Evolutionary conservation across 2,329 filamentous ascomycete species (phyloP).

Genomic region (Aspergillus ruber): DNA sequence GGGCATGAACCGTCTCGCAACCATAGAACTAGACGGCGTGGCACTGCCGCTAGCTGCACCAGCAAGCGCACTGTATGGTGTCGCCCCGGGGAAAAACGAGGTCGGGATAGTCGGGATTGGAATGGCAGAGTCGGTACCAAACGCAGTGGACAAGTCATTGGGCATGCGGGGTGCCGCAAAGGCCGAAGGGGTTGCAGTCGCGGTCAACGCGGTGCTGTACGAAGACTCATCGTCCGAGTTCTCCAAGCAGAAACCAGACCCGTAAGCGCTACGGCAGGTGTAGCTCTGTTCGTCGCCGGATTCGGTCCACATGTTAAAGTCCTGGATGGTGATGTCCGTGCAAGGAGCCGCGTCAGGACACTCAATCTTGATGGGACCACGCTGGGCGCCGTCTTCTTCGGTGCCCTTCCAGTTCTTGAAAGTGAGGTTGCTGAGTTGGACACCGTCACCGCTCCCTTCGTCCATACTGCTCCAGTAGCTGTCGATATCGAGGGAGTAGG

Average conservation of each 20-base stretch:
- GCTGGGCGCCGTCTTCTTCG: slow-evolving; percentile 40
- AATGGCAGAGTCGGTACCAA: slow-evolving; percentile 15
- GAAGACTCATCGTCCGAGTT: slow-evolving; percentile 8
- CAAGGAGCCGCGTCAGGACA: slow-evolving; percentile 49
- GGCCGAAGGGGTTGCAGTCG: slow-evolving; percentile 13
- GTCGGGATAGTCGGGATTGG: slow-evolving; percentile 23
- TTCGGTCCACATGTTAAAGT: slow-evolving; percentile 45
- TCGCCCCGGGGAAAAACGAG: slow-evolving; percentile 26
- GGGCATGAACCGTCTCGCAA: not conserved
- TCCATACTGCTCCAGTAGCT: slow-evolving; percentile 46
- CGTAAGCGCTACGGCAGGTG: slow-evolving; percentile 46
- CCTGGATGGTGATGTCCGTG: slow-evolving; percentile 44
- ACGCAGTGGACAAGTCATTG: slow-evolving; percentile 13
- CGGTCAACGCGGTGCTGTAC: slow-evolving; percentile 14
- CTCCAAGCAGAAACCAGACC: slow-evolving; percentile 43
- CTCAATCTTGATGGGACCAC: slow-evolving; percentile 49
- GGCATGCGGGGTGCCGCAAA: slow-evolving; percentile 19
- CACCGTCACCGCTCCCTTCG: slow-evolving; percentile 42
- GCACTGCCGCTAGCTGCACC: slow-evolving; percentile 3
- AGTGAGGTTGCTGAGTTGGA: slow-evolving; percentile 48
- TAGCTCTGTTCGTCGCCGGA: slow-evolving; percentile 27
- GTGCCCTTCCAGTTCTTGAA: slow-evolving; percentile 54
- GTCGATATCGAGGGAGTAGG: slow-evolving; percentile 53
- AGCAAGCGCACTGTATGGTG: slow-evolving; percentile 22
- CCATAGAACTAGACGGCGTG: not conserved